Base-by-base conservation (phyloP, 2,329 filamentous ascomycete genomes). In the Ceratocystis ficicola region DNA sequence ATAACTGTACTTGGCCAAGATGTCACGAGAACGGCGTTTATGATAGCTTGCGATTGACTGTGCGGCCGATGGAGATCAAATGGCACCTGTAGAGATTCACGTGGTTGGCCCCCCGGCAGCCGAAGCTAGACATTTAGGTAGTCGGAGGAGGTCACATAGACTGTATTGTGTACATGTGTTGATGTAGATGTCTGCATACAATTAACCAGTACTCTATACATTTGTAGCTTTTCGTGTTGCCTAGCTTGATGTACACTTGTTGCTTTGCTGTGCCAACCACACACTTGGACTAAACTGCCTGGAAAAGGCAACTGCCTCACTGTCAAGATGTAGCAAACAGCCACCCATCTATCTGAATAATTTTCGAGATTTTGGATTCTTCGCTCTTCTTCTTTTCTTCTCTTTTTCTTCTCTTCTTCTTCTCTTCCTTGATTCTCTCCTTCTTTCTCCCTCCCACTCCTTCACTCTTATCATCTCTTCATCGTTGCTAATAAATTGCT, bases 201-300 rank as follows among this genome's bases (percentile, higher is more conserved):
- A 41, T 22, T 20, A 48, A n/a, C 0, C 1, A 48, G 46, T 48
- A 22, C 17, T 48, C 46, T 22, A 48, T 48, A 48, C 46, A 48
- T 6, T 20, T n/a, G 20, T 10, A 20, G 2, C 46, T 2, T 25
- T 52, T 59, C 7, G 12, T 59, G 55, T 36, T 32, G 55, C 30
- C 30, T 36, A 8, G 55, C 55, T 32, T 59, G 8, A 30, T 17
- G 30, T 30, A 20, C n/a, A 8, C 8, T 59, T 30, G 55, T 1
- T 4, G 17, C 32, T 59, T 59, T 59, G 55, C 55, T 36, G 28
- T 59, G 55, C 55, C 55, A 59, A 59, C 55, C 55, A 59, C 55
- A 41, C 10, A 4, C 8, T 30, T 59, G 4, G 8, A 17, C 55
- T 28, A 52, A 52, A 52, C 28, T 59, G 55, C 55, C 55, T 59